Evolutionary conservation across 768 basidiomycete species (phyloP), one percentile per base, ranked within the genome.

Genomic region (Boletus reticuloceps): DNA sequence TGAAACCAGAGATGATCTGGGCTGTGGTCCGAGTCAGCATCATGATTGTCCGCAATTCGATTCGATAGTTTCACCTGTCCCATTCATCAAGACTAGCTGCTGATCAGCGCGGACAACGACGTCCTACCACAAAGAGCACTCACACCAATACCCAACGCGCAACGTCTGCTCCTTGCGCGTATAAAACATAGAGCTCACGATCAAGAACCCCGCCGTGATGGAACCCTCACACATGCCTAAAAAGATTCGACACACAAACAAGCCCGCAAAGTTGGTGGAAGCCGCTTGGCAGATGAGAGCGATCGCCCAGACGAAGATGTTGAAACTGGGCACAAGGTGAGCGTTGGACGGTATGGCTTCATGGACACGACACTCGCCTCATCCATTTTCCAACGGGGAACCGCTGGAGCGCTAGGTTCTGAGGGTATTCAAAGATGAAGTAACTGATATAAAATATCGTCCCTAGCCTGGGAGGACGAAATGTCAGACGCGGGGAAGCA

Each of bases 381-480:
- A 90, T 86, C 88, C 88, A 90, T 78, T 81, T 87, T 11, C 84
- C 88, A 9, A 90, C 87, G 0, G 87, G 87, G 62, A 88, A 88
- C 17, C 80, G 78, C 59, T 89, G 88, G 6, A 90, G 73, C 0
- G 81, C 84, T 10, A 88, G 69, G 61, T 88, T 89, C 65, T 88
- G 88, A 1, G 88, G 88, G 59, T 85, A 88, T 62, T 88, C 86
- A 58, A 90, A 89, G 10, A 75, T 61, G 12, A 89, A 78, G 61
- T 88, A 89, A 62, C 83, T 81, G 47, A 89, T 65, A 61, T 89
- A 89, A 66, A 88, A 88, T 37, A 89, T 80, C 6, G 87, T 88
- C 14, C 88, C 87, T 9, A 89, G 81, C 88, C 86, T 87, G 47
- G 27, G 17, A 42, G 27, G 12, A 43, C 6, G 2, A 29, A 19